Evolutionary conservation across 2,329 filamentous ascomycete species (phyloP), one percentile per base, ranked within the genome.

Genomic region (Salinomyces thailandicus): DNA sequence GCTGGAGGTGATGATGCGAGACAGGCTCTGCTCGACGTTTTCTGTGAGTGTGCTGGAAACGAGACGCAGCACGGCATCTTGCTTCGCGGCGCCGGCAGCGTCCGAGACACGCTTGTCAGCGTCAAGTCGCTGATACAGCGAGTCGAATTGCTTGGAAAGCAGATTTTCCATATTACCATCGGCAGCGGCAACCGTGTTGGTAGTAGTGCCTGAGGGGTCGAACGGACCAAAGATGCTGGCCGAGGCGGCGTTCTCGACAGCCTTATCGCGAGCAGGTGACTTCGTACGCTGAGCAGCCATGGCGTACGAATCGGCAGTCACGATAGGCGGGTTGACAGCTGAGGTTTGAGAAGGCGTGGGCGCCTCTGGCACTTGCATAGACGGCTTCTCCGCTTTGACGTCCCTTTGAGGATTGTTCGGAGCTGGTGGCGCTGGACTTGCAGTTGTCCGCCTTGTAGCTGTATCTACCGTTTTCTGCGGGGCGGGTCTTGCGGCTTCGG

Each of bases 1-100:
- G 57, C 82, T 81, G 32, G 77, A 72, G 31, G 76, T 74, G 34
- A 94, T 79, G 48, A 93, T 83, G 42, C 77, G 78, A 42, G 77
- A 71, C 24, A 95, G 71, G 15, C 84, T 83, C 51, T 81, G 79
- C 59, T 85, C 79, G 16, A 84, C 74, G 38, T 83, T 83, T 42
- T 80, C 77, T 8, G 75, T 75, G 30, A 85, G 60, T 2, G 79
- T 82, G 43, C 67, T 73, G 1, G 79, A 82, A 3, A 84, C 74
- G 36, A 83, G 61, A 18, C 76, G 75, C 29, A 85, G 68, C 14
- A 84, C 68, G 27, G 78, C 75, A 48, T 83, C 77, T 52, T 82
- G 78, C 53, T 79, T 77, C n/a, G 76, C 72, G 27, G 70, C 66
- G 26, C 71, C 69, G 13, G 76, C 69, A 34, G 75, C 74, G 51